A percentile compares a stretch with the other conserved stretches of the same genome.
Evolutionary conservation across 2,329 filamentous ascomycete species (phyloP).

Genomic region (Arachnopeziza araneosa): DNA sequence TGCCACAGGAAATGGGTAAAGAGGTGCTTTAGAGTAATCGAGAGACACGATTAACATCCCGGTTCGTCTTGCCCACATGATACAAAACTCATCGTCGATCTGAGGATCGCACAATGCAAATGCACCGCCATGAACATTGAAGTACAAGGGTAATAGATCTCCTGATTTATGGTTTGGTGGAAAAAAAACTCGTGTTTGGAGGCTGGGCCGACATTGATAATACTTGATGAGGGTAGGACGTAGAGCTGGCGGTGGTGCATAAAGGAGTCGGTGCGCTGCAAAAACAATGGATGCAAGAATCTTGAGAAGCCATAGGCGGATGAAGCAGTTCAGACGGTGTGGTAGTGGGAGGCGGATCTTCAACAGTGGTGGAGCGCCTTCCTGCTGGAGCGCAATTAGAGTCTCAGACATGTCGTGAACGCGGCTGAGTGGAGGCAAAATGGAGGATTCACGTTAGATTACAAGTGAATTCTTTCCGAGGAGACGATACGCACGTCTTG

Average conservation of each 20-base stretch:
- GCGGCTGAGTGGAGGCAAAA: no score
- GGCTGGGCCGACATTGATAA: slow-evolving; percentile 19
- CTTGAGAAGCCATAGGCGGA: neutral
- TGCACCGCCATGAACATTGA: slow-evolving; percentile 49
- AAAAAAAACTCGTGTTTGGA: slow-evolving; percentile 36
- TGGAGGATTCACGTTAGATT: no score
- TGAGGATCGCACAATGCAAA: slow-evolving; percentile 40
- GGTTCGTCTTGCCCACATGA: slow-evolving; percentile 36
- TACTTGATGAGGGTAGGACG: slow-evolving; percentile 17
- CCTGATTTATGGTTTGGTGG: slow-evolving; percentile 19
- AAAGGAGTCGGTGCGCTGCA: neutral
- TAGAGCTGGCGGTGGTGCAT: neutral
- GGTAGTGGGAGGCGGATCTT: neutral
- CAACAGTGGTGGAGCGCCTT: neutral
- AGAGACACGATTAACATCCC: slow-evolving; percentile 41
- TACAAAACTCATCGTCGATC: slow-evolving; percentile 44
- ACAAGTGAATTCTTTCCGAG: no score
- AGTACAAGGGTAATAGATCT: slow-evolving; percentile 35
- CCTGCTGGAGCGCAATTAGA: neutral
- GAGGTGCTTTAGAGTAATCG: slow-evolving; percentile 45
- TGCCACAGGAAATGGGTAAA: slow-evolving; percentile 38
- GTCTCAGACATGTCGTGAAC: neutral
- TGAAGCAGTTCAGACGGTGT: neutral
- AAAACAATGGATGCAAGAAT: neutral
- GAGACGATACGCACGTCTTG: no score